These are phyloP conservation scores for Trametes cinnabarina DNA, from an alignment of 768 basidiomycete genomes.

Conservation along the genomic window DNA sequence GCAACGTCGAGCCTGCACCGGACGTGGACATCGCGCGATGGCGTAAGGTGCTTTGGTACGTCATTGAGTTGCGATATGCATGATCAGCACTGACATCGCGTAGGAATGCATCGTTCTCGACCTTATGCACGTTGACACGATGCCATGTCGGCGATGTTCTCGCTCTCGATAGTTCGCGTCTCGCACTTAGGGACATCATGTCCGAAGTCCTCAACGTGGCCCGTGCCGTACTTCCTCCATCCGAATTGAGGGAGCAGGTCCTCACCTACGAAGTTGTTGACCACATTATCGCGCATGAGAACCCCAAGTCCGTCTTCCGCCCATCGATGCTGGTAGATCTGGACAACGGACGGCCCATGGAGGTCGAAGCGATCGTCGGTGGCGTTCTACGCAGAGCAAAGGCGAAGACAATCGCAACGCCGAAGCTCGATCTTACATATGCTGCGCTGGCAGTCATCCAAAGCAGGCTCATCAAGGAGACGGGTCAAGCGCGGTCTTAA, in stretches of 20 bases:
- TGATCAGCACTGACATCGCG: neutral
- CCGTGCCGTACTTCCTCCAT: conserved; percentile 18
- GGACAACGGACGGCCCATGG: conserved; percentile 37
- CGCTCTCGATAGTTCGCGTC: conserved; percentile 16
- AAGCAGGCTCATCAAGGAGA: conserved; percentile 1
- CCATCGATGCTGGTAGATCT: conserved; percentile 40
- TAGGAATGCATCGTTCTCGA: conserved; percentile 35
- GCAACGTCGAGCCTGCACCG: conserved; percentile 21
- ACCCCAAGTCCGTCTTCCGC: conserved; percentile 28
- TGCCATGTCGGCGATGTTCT: conserved; percentile 27
- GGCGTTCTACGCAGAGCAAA: conserved; percentile 24
- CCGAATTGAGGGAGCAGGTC: conserved; percentile 6
- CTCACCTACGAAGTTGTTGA: conserved; percentile 27
- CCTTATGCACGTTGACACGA: conserved; percentile 30
- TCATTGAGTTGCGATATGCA: neutral
- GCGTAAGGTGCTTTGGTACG: conserved; percentile 32
- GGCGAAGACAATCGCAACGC: conserved; percentile 12
- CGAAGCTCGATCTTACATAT: conserved; percentile 23
- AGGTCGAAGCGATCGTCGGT: conserved; percentile 38
- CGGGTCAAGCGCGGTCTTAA: neutral
- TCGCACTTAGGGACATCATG: conserved; percentile 28
- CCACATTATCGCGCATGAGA: conserved; percentile 26
- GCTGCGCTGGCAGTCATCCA: conserved; percentile 25
- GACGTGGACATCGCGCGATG: conserved; percentile 31
- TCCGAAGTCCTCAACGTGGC: conserved; percentile 32